Evolutionary conservation across 108 stramenopile genomes (phyloP).

Genomic region (Cafeteria roenbergensis): DNA sequence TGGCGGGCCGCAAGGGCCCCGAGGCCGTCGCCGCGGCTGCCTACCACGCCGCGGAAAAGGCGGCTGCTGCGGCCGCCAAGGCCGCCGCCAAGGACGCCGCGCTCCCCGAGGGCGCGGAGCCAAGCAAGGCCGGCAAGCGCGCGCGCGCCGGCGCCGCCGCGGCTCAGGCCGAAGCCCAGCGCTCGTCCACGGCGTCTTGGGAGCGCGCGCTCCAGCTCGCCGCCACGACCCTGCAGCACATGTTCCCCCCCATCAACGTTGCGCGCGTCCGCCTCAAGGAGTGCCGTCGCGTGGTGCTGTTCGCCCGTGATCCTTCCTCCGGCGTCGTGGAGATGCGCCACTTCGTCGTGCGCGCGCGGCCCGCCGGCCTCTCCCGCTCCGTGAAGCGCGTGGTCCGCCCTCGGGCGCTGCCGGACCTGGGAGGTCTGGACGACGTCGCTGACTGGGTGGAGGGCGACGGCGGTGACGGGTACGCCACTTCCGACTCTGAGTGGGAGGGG

Average conservation of each 20-base stretch:
- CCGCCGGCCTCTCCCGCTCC: conserved; percentile 73
- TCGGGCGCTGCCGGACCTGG: conserved; percentile 77
- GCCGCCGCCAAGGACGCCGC: too few relatives aligned
- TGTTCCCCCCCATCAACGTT: conserved; percentile 97
- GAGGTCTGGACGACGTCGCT: conserved; percentile 73
- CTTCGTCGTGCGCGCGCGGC: conserved; percentile 85
- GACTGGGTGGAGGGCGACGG: conserved; percentile 56
- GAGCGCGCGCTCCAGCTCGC: conserved; percentile 79
- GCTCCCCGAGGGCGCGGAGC: too few relatives aligned
- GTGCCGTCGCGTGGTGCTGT: conserved; percentile 85
- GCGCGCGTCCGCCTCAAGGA: conserved; percentile 70
- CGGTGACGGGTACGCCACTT: conserved; percentile 26
- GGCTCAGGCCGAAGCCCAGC: not conserved
- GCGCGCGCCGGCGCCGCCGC: not conserved
- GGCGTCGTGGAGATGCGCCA: conserved; percentile 77
- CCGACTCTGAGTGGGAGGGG: conserved; percentile 76
- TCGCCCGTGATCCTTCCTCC: conserved; percentile 54
- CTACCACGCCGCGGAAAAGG: too few relatives aligned
- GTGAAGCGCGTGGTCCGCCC: conserved; percentile 76
- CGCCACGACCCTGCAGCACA: conserved; percentile 92
- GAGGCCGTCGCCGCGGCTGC: too few relatives aligned
- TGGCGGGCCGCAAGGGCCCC: too few relatives aligned
- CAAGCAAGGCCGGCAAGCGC: not conserved
- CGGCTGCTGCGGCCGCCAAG: too few relatives aligned
- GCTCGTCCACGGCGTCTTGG: not conserved